Conservation (phyloP, 106 monocot genomes). For the Narthecium ossifragum region DNA sequence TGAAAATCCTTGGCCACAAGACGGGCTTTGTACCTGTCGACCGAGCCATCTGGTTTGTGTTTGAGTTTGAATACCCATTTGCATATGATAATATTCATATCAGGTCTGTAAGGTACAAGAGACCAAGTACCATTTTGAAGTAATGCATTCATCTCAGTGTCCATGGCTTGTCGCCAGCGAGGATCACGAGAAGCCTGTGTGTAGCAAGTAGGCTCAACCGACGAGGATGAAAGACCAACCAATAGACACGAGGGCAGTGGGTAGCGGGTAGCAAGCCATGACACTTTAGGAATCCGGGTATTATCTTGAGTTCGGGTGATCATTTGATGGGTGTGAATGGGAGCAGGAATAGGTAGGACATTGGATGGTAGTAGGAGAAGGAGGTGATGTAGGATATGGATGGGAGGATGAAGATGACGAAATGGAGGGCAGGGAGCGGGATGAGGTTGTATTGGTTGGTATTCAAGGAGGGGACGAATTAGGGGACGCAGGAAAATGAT, state of each 20-base stretch:
- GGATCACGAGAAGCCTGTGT: background rate
- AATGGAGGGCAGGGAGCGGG: too few relatives aligned
- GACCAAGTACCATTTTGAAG: conserved; percentile 15
- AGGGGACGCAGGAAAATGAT: too few relatives aligned
- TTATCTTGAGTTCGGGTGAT: background rate
- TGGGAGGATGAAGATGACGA: too few relatives aligned
- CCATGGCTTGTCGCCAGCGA: conserved; percentile 6
- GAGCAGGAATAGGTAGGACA: too few relatives aligned
- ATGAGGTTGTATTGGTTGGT: too few relatives aligned
- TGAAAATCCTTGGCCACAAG: conserved; percentile 12
- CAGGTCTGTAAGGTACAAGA: background rate
- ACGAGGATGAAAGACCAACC: too few relatives aligned
- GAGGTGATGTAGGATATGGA: too few relatives aligned
- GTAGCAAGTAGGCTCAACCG: background rate
- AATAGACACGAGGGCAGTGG: too few relatives aligned
- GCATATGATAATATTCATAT: conserved; percentile 11
- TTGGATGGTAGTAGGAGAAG: background rate
- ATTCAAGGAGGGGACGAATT: too few relatives aligned
- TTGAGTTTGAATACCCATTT: conserved; percentile 18
- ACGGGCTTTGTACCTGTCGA: conserved; percentile 13
- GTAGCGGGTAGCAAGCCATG: background rate
- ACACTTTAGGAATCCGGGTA: background rate
- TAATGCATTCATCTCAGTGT: conserved; percentile 9
- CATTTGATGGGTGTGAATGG: background rate
- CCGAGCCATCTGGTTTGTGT: background rate